A percentile compares a stretch with the other conserved stretches of the same genome.
Conservation (phyloP, 306 rosid genomes). For the Sicyos baderoa region DNA sequence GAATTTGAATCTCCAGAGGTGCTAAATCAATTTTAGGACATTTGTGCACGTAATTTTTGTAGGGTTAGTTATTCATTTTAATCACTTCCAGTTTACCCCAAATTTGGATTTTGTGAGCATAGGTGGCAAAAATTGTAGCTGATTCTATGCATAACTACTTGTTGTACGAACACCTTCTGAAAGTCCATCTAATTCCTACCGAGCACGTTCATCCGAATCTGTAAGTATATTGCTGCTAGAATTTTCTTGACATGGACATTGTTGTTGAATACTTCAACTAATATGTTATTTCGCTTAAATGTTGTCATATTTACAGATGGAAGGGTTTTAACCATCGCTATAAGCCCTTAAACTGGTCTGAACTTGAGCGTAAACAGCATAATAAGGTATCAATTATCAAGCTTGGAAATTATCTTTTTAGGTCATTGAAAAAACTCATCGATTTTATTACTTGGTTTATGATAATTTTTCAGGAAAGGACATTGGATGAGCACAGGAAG, state of each 20-base stretch:
- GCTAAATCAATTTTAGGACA: slow-evolving; percentile 6
- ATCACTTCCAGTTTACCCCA: not conserved
- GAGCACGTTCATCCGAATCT: slow-evolving; percentile 63
- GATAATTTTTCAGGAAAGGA: slow-evolving; percentile 54
- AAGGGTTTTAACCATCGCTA: slow-evolving; percentile 45
- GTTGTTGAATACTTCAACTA: not conserved
- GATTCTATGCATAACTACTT: slow-evolving; percentile 88
- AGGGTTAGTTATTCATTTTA: not conserved
- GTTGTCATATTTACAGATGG: slow-evolving; percentile 44
- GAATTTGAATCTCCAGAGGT: slow-evolving; percentile 85
- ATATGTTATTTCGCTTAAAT: not conserved
- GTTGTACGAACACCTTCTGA: slow-evolving; percentile 67
- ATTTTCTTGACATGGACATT: not conserved
- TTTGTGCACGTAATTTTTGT: not conserved
- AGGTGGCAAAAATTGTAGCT: slow-evolving; percentile 88
- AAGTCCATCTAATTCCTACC: slow-evolving; percentile 51
- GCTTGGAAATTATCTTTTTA: not conserved
- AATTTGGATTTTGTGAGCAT: slow-evolving; percentile 22
- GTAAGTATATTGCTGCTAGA: slow-evolving; percentile 36
- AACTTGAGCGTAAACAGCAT: slow-evolving; percentile 47
- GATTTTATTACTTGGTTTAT: not conserved
- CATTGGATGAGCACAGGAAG: slow-evolving; percentile 54
- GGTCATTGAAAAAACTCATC: not conserved
- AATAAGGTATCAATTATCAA: slow-evolving; percentile 55
- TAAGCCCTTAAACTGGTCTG: slow-evolving; percentile 50